phyloP scores from a whole-genome alignment of 1,284 basidiomycete species.

The Boletus semigastroideus region DNA sequence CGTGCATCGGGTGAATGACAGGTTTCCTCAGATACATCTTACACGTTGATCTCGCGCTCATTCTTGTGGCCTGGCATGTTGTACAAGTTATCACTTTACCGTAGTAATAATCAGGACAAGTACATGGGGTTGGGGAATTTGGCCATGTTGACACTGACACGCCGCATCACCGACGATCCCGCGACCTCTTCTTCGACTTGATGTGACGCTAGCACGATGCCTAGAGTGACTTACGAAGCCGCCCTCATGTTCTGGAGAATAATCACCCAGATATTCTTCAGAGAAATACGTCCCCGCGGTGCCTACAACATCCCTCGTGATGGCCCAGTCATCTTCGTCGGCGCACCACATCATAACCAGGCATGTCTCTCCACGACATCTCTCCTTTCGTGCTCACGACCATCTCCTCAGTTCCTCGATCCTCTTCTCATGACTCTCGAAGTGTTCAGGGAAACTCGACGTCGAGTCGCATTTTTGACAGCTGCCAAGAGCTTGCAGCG shows the following conservation, averaged over 20 bases:
- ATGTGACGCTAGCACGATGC: constrained; percentile 28
- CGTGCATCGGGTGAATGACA: constrained; percentile 22
- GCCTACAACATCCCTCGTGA: constrained; percentile 92
- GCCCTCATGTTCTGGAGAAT: constrained; percentile 78
- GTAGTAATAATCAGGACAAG: constrained; percentile 18
- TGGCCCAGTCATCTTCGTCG: constrained; percentile 96
- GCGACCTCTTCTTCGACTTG: constrained; percentile 7
- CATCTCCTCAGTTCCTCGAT: constrained; percentile 80
- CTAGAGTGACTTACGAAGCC: constrained; percentile 51
- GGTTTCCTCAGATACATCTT: constrained; percentile 21
- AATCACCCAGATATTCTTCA: constrained; percentile 95
- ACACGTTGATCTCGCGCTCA: constrained; percentile 17
- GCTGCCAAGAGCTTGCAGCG: constrained; percentile 93
- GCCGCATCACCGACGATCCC: background rate
- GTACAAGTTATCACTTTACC: constrained; percentile 27
- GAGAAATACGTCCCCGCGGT: constrained; percentile 93
- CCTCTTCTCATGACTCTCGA: constrained; percentile 88
- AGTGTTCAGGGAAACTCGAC: constrained; percentile 81
- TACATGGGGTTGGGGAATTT: constrained; percentile 17
- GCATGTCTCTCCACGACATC: constrained; percentile 41
- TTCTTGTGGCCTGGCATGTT: constrained; percentile 30
- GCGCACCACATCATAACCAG: constrained; percentile 96
- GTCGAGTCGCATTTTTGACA: constrained; percentile 86
- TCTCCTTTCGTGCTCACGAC: constrained; percentile 1
- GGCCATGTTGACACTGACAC: constrained; percentile 31